phyloP scores from a whole-genome alignment of 2,329 filamentous ascomycete species.

The Lasiodiplodia gonubiensis region DNA sequence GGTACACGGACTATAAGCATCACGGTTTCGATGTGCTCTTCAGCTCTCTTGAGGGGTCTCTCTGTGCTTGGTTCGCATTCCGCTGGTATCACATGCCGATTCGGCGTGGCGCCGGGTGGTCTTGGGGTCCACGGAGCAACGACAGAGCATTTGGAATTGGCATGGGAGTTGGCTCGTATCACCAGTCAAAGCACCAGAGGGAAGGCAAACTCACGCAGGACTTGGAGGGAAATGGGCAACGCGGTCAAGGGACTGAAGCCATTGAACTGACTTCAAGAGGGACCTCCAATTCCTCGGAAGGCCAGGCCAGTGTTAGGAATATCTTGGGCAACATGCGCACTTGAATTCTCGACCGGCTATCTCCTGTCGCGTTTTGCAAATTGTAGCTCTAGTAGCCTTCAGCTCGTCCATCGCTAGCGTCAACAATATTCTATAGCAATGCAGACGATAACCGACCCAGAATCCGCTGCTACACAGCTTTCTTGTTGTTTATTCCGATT shows the following conservation, averaged over 20 bases:
- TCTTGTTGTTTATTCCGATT: no score
- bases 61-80: constrained; percentile 26
- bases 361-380: no score
- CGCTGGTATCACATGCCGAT: constrained; percentile 28
- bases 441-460: no score
- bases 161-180: not conserved
- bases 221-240: not conserved
- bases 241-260: not conserved
- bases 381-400: no score
- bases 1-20: constrained; percentile 30
- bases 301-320: not conserved
- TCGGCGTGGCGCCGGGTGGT: constrained; percentile 19
- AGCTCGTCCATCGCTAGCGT: no score
- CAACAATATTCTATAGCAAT: no score
- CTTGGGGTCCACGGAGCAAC: constrained; percentile 14
- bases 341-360: no score
- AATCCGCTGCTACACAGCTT: no score
- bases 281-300: not conserved
- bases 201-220: not conserved
- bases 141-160: not conserved
- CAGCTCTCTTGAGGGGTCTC: constrained; percentile 11
- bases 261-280: not conserved
- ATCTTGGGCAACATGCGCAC: not conserved
- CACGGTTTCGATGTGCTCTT: constrained; percentile 27
- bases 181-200: not conserved